Evolutionary conservation across 306 rosid species (phyloP), one percentile per base, ranked within the genome.

Genomic region (Lathyrus sativus): DNA sequence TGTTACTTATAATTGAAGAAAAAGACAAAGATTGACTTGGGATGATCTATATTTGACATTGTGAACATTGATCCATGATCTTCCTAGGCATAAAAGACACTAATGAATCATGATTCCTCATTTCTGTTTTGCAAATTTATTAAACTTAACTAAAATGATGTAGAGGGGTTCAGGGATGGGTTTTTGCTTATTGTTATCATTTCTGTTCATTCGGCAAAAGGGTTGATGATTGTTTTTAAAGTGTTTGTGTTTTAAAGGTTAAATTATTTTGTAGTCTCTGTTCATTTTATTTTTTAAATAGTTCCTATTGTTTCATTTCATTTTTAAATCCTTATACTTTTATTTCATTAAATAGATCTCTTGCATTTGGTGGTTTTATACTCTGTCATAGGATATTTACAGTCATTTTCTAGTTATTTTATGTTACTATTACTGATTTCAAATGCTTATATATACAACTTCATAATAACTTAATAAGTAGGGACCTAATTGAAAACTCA

Each of bases 1-100:
- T 65, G 41, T 42, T 64, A 65, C 44, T 78, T 44, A n/a, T 49
- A 68, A 60, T 45, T 35, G 43, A 56, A 31, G 51, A 35, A 38
- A 29, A 74, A 17, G 58, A 48, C 9, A 58, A n/a, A 60, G 29
- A 31, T 22, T 51, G 28, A 49, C 12, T 48, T 46, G 41, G 33
- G 76, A 49, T 19, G 33, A 39, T 56, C 49, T 18, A 13, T 46
- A 18, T 39, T 44, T 31, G 42, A 41, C 33, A 62, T 62, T 62
- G 50, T 53, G 22, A 24, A 51, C 64, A 51, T 10, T 73, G 10
- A 63, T 42, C 46, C n/a, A 12, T 54, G 15, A 11, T 33, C 50
- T 15, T 56, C 22, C 17, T 33, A 49, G 26, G 56, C 12, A 49
- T 17, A 17, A 49, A 49, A n/a, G 60, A 29, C 18, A 11, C n/a